Evolutionary conservation across 176 grass and related monocot species (phyloP).

Genomic region (Poa annua): DNA sequence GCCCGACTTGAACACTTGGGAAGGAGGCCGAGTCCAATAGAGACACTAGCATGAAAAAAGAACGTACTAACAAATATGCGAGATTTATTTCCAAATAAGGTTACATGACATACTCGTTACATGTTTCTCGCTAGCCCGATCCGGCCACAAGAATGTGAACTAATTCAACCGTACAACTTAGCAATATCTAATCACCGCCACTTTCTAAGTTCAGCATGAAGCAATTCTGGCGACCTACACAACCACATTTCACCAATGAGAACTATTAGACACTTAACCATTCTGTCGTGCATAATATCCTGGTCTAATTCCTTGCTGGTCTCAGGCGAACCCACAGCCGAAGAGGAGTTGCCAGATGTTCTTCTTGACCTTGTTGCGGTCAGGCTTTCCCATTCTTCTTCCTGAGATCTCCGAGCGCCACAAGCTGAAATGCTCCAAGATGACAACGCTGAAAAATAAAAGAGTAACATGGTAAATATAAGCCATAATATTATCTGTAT

Average conservation of each 20-base stretch:
- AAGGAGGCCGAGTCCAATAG: too few species aligned
- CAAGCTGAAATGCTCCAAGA: constrained; percentile 27
- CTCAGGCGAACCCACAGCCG: constrained; percentile 39
- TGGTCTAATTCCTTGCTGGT: not conserved
- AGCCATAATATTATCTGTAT: too few species aligned
- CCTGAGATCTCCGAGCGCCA: not conserved
- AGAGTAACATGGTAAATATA: not conserved
- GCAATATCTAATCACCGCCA: not conserved
- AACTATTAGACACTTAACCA: not conserved
- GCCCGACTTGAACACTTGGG: too few species aligned
- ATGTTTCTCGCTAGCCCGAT: not conserved
- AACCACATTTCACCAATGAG: not conserved
- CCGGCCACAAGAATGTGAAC: not conserved
- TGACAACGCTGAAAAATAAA: not conserved
- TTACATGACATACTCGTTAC: not conserved
- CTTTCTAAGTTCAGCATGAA: not conserved
- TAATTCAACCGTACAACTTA: constrained; percentile 29
- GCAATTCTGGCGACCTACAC: not conserved
- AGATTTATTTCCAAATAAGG: too few species aligned
- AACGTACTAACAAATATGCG: too few species aligned
- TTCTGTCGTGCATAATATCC: not conserved
- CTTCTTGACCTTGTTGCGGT: constrained; percentile 52
- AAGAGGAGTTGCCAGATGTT: constrained; percentile 52
- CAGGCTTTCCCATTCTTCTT: constrained; percentile 11
- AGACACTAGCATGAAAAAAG: too few species aligned